Evolutionary conservation across 2,329 filamentous ascomycete species (phyloP).

Genomic region (Penicillium sp.): DNA sequence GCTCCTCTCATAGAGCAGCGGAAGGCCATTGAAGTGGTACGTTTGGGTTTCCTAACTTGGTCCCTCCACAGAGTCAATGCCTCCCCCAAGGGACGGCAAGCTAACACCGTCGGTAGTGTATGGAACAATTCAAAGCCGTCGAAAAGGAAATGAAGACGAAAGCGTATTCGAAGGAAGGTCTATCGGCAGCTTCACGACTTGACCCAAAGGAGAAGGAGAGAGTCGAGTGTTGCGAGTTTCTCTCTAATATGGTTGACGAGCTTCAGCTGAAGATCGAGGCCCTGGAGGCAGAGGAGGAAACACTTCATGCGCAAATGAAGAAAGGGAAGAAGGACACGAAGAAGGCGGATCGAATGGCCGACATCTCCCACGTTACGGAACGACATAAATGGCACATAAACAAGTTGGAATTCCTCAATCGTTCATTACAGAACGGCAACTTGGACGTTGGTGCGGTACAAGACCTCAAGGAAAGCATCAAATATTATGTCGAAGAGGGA

Average conservation of each 20-base stretch:
- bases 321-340: slow-evolving; percentile 85
- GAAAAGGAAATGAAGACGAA: slow-evolving; percentile 99
- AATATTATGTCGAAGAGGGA: slow-evolving; percentile 91
- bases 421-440: slow-evolving; percentile 87
- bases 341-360: slow-evolving; percentile 83
- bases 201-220: slow-evolving; percentile 98
- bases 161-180: slow-evolving; percentile 95
- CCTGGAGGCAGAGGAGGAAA: slow-evolving; percentile 85
- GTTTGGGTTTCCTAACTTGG: slow-evolving; percentile 12
- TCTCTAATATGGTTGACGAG: slow-evolving; percentile 84
- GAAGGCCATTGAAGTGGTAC: slow-evolving; percentile 93
- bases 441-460: slow-evolving; percentile 84
- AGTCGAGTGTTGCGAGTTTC: slow-evolving; percentile 80
- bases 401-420: slow-evolving; percentile 85
- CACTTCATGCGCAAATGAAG: slow-evolving; percentile 84
- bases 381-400: slow-evolving; percentile 95
- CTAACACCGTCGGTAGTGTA: slow-evolving; percentile 51
- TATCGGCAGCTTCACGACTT: slow-evolving; percentile 86
- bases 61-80: not conserved
- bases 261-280: slow-evolving; percentile 91
- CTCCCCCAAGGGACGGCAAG: slow-evolving; percentile 2
- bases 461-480: slow-evolving; percentile 86
- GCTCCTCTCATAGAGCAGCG: slow-evolving; percentile 88
- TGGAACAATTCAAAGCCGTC: slow-evolving; percentile 99
- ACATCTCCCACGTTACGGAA: slow-evolving; percentile 81